Evolutionary conservation across 73 alveolate genomes (phyloP).

Genomic region (Blepharisma stoltei): DNA sequence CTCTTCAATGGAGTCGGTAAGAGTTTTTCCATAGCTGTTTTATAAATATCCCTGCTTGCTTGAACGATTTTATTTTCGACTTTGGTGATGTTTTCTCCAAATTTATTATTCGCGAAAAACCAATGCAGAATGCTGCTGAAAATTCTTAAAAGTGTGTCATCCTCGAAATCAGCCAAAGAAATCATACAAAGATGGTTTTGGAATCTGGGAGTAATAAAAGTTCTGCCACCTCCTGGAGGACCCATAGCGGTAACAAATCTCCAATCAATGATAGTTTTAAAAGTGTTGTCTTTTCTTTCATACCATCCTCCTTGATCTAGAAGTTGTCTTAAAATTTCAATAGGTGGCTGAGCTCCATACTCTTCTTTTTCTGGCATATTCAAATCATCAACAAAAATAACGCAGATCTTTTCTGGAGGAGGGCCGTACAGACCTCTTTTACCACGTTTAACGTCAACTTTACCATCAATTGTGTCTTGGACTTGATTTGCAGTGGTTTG

Average conservation of each 20-base stretch:
- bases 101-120: conserved; percentile 74
- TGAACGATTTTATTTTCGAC: conserved; percentile 87
- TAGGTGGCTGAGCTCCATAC: conserved; percentile 99
- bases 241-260: conserved; percentile 99
- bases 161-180: conserved; percentile 94
- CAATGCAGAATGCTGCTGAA: conserved; percentile 94
- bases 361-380: conserved; percentile 99
- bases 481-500: conserved; percentile 88
- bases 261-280: conserved; percentile 92
- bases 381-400: conserved; percentile 97
- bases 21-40: conserved; percentile 90
- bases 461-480: conserved; percentile 90
- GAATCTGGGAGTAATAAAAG: conserved; percentile 97
- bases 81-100: conserved; percentile 77
- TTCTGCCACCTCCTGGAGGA: conserved; percentile 99
- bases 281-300: conserved; percentile 95
- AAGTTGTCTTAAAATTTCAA: conserved; percentile 97
- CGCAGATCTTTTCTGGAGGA: conserved; percentile 79
- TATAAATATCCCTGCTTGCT: conserved; percentile 92
- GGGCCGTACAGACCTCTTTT: conserved; percentile 87
- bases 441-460: conserved; percentile 75
- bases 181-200: conserved; percentile 91
- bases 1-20: conserved; percentile 98
- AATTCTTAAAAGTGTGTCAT: conserved; percentile 87
- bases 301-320: conserved; percentile 99